A percentile compares a stretch with the other conserved stretches of the same genome.
Conservation (phyloP, 2,329 filamentous ascomycete species). For the Phaeosphaeriaceae sp. region DNA sequence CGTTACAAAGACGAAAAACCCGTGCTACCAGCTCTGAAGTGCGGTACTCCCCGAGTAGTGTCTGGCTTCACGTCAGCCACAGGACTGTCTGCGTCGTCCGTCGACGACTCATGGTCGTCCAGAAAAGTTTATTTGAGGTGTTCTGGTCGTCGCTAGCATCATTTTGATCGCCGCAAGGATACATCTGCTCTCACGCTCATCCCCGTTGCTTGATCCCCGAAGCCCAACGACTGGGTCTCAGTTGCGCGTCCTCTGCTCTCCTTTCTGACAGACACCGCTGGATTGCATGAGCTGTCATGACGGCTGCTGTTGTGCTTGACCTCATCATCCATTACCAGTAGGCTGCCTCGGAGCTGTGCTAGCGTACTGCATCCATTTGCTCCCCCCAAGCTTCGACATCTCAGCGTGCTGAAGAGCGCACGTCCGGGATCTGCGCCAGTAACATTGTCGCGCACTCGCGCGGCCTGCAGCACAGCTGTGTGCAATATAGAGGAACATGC, state of each 20-base stretch:
- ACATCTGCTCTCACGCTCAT: constrained; percentile 2
- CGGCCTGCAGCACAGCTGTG: background rate
- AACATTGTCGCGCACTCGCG: background rate
- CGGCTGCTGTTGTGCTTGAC: background rate
- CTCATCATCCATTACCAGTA: background rate
- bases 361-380: constrained; percentile 19
- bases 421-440: constrained; percentile 9
- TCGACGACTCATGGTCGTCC: constrained; percentile 2
- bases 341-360: constrained; percentile 13
- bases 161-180: constrained; percentile 17
- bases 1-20: background rate
- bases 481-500: constrained; percentile 26
- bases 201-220: background rate
- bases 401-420: background rate
- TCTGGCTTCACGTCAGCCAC: background rate
- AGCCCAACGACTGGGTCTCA: background rate
- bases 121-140: constrained; percentile 3
- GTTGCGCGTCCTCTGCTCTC: constrained; percentile 2
- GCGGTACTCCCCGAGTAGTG: constrained; percentile 14
- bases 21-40: constrained; percentile 17
- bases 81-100: background rate
- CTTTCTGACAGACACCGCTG: background rate
- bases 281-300: background rate
- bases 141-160: constrained; percentile 8
- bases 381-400: constrained; percentile 18